These are phyloP conservation scores for Camillea tinctor DNA, from an alignment of 2,329 filamentous ascomycete genomes.

Conservation along the genomic window DNA sequence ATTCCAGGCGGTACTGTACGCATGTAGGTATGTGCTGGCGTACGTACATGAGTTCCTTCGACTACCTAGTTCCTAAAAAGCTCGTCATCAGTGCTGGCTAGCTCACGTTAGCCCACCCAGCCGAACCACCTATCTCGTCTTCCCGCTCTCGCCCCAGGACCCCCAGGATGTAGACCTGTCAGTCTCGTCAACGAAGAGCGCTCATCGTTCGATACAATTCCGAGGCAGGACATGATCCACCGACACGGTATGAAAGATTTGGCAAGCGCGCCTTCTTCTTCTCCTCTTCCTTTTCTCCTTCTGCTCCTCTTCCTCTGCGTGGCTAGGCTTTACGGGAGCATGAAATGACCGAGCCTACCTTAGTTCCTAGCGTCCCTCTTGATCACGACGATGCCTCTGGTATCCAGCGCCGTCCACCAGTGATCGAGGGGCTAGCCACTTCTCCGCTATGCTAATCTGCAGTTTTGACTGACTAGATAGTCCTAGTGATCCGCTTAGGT, in stretches of 20 bases:
- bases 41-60: background rate
- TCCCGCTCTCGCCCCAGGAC: background rate
- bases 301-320: background rate
- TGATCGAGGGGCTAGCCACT: background rate
- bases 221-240: background rate
- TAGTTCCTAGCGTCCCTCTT: background rate
- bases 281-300: too few relatives aligned
- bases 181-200: background rate
- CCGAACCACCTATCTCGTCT: background rate
- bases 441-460: background rate
- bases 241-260: background rate
- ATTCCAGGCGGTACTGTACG: background rate
- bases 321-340: background rate
- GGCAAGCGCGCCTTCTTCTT: background rate
- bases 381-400: background rate
- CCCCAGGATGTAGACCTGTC: background rate
- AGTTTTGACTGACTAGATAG: background rate
- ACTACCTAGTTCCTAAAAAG: background rate
- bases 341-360: background rate
- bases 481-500: background rate
- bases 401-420: background rate
- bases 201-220: background rate
- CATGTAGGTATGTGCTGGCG: conserved; percentile 8
- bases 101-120: background rate
- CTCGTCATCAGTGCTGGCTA: background rate